Evolutionary conservation across 2,329 filamentous ascomycete species (phyloP).

Genomic region (Pestalotiopsis fici): DNA sequence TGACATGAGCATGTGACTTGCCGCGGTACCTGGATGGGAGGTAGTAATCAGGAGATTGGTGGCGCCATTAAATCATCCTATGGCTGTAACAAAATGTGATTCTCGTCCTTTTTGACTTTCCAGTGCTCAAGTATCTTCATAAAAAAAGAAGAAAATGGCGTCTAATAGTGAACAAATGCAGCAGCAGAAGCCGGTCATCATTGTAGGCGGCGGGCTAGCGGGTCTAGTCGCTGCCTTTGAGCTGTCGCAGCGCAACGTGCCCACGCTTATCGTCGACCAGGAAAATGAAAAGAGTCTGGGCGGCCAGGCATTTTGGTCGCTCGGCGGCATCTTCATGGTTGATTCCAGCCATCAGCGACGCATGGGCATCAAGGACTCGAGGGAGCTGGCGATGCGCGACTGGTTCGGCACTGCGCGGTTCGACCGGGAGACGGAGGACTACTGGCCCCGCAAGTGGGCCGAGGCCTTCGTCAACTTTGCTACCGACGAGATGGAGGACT

Average conservation of each 20-base stretch:
- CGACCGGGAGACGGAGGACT: constrained; percentile 56
- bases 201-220: constrained; percentile 58
- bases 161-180: background rate
- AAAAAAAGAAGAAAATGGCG: background rate
- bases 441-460: constrained; percentile 63
- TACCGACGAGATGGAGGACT: constrained; percentile 57
- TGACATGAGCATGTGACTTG: background rate
- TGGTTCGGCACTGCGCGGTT: constrained; percentile 61
- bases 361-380: constrained; percentile 59
- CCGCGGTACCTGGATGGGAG: background rate
- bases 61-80: too few relatives aligned
- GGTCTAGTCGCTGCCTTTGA: constrained; percentile 63
- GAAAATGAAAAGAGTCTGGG: constrained; percentile 58
- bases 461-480: constrained; percentile 66
- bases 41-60: too few relatives aligned
- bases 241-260: constrained; percentile 50
- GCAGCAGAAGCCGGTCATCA: constrained; percentile 43
- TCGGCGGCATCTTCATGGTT: constrained; percentile 63
- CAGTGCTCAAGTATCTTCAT: background rate
- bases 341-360: constrained; percentile 57
- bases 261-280: constrained; percentile 56
- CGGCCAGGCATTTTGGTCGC: constrained; percentile 65
- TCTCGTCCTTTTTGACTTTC: background rate
- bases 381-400: constrained; percentile 58
- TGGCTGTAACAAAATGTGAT: background rate